Evolutionary conservation across 2,329 filamentous ascomycete genomes (phyloP).

Genomic region (Aspergillus ustus): DNA sequence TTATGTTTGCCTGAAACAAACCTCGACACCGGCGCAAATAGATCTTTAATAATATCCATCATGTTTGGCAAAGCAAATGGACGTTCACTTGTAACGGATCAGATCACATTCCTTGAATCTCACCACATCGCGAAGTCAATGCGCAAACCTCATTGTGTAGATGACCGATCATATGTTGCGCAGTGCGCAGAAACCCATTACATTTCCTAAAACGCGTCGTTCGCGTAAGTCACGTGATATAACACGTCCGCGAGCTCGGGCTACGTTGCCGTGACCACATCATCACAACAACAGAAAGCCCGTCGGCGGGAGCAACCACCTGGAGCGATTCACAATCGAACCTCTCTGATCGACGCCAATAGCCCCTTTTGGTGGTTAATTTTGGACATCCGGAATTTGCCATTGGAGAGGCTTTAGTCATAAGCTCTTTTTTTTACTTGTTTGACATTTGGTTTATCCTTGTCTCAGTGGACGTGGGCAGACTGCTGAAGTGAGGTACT

Average conservation of each 20-base stretch:
- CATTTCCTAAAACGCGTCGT: constrained; percentile 32
- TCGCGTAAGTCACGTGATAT: constrained; percentile 24
- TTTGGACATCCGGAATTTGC: not conserved
- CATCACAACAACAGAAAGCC: constrained; percentile 29
- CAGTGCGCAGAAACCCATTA: not conserved
- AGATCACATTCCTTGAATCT: not conserved
- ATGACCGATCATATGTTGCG: not conserved
- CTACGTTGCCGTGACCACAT: constrained; percentile 20
- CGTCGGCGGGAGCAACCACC: constrained; percentile 13
- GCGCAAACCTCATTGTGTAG: not conserved
- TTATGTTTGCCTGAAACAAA: constrained; percentile 22
- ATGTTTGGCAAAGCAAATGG: not conserved
- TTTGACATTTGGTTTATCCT: not conserved
- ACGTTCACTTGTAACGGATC: too few species aligned
- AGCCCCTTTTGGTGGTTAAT: not conserved
- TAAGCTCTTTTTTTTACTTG: not conserved
- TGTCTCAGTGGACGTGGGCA: not conserved
- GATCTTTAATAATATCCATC: constrained; percentile 9
- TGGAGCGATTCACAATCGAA: not conserved
- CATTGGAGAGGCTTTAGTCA: constrained; percentile 1
- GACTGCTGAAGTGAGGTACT: not conserved
- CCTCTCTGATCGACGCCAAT: constrained; percentile 7
- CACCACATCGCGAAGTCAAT: not conserved
- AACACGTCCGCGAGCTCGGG: not conserved
- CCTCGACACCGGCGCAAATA: constrained; percentile 24